Base-by-base conservation (phyloP, 495 filamentous ascomycete genomes). In the Penicillium malachiteum region DNA sequence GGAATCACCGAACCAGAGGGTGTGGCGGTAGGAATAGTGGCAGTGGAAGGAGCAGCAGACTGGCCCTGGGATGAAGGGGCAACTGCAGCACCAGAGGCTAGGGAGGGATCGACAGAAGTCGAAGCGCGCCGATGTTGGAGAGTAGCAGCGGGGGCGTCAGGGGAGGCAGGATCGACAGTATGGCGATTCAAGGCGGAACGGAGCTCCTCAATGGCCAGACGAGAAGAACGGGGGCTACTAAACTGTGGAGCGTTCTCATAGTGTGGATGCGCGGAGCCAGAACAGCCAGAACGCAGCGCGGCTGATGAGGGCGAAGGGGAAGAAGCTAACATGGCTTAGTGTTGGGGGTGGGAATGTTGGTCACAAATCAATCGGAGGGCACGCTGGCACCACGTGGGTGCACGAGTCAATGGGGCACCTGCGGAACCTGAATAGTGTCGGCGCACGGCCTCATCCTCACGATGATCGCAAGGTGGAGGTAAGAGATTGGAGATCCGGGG, bases 161-260 rank as follows among this genome's bases (percentile, higher is more conserved):
- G 60, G 41, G 72, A 65, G 44, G 71, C 54, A 8, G 69, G 63
- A 63, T 69, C 71, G 65, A 77, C 74, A 50, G 76, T 68, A 58
- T 78, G 73, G 32, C 68, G 66, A 39, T 70, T 77, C 58, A 78
- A 46, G 53, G 76, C 76, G 45, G 76, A 71, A 16, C 76, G 76
- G 34, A 78, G 69, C 65, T 78, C 76, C 64, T 78, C 74, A 67
- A 78, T 74, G 59, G 73, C 73, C 62, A 75, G 48, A 53, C 72
- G 76, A 34, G 74, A 74, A 33, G 68, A 74, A 50, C 67, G 68
- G 50, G 67, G 70, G 59, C 68, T 70, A 65, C 60, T 70, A 61
- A 70, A 65, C 57, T 71, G 57, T 59, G 67, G 70, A 65, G 51
- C 62, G 58, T 67, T 65, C 38, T 76, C 73, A 76, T 74, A 74